A percentile compares a stretch with the other conserved stretches of the same genome.
Evolutionary conservation across 148 eudicot genomes (phyloP).

Genomic region (Rheum nobile): DNA sequence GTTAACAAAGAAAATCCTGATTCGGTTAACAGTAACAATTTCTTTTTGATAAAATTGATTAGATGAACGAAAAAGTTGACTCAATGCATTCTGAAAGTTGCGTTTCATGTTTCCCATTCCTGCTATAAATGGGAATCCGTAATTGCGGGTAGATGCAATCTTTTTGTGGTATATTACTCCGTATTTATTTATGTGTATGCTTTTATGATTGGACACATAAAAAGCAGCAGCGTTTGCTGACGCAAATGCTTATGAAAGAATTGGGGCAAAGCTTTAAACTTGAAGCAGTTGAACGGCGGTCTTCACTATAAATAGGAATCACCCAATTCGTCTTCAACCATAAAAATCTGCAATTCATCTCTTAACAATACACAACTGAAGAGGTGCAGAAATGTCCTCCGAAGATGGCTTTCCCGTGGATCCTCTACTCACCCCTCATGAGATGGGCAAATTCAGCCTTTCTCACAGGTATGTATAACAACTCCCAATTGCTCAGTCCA

Average conservation of each 20-base stretch:
- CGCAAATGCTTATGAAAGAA: neutral
- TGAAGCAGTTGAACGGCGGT: neutral
- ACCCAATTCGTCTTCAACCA: too few relatives aligned
- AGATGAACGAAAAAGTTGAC: too few relatives aligned
- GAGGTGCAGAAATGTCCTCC: constrained; percentile 10
- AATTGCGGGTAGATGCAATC: too few relatives aligned
- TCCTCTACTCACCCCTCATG: constrained; percentile 20
- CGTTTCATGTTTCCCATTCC: too few relatives aligned
- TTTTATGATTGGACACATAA: neutral
- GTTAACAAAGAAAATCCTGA: too few relatives aligned
- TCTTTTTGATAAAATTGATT: too few relatives aligned
- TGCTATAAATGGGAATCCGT: too few relatives aligned
- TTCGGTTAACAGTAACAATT: too few relatives aligned
- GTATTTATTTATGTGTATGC: too few relatives aligned
- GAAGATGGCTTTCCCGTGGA: neutral
- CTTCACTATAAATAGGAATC: neutral
- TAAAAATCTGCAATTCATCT: neutral
- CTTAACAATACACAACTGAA: neutral
- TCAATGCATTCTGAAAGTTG: too few relatives aligned
- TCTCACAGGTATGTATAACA: constrained; percentile 25
- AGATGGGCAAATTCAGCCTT: constrained; percentile 25
- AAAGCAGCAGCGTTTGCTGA: neutral
- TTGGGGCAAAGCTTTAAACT: neutral
- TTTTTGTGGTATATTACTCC: too few relatives aligned
- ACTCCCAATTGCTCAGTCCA: too few relatives aligned